These are phyloP conservation scores for Aureobasidium sp. DNA, from an alignment of 2,329 filamentous ascomycete genomes.

Conservation along the genomic window DNA sequence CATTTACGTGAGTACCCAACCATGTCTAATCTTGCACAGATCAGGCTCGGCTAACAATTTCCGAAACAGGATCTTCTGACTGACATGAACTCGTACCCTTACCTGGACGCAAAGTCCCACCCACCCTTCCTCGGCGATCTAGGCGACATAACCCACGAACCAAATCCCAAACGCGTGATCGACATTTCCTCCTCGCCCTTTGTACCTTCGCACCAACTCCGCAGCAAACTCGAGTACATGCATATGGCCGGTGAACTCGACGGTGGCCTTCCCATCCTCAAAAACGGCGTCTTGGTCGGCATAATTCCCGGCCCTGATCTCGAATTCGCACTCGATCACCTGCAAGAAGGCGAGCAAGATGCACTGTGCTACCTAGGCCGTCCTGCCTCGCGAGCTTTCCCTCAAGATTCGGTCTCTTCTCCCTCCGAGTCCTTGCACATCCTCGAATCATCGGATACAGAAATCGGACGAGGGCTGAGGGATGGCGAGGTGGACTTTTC, in stretches of 20 bases:
- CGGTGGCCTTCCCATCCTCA: constrained; percentile 80
- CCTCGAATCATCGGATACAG: constrained; percentile 52
- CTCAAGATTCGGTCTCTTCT: constrained; percentile 28
- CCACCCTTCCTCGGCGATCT: constrained; percentile 85
- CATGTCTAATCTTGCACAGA: too few species aligned
- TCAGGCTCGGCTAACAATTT: too few species aligned
- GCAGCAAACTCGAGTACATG: constrained; percentile 71
- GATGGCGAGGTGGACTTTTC: constrained; percentile 59
- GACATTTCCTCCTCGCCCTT: constrained; percentile 80
- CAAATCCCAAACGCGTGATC: constrained; percentile 71
- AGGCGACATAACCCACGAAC: constrained; percentile 73
- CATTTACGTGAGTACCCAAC: constrained; percentile 55
- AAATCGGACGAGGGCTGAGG: not conserved
- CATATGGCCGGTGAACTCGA: constrained; percentile 86
- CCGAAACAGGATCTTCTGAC: constrained; percentile 65
- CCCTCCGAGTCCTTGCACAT: constrained; percentile 13
- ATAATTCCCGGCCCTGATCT: constrained; percentile 91
- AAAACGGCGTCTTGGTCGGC: constrained; percentile 72
- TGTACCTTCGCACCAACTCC: constrained; percentile 68
- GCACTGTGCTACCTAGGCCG: constrained; percentile 73
- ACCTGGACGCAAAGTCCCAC: constrained; percentile 92
- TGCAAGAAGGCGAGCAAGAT: constrained; percentile 55
- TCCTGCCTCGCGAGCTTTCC: constrained; percentile 42
- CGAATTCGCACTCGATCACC: constrained; percentile 81
- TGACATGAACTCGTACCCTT: constrained; percentile 95